A percentile compares a stretch with the other conserved stretches of the same genome.
Evolutionary conservation across 1,284 basidiomycete species (phyloP).

Genomic region (Cryptococcus hybrid): DNA sequence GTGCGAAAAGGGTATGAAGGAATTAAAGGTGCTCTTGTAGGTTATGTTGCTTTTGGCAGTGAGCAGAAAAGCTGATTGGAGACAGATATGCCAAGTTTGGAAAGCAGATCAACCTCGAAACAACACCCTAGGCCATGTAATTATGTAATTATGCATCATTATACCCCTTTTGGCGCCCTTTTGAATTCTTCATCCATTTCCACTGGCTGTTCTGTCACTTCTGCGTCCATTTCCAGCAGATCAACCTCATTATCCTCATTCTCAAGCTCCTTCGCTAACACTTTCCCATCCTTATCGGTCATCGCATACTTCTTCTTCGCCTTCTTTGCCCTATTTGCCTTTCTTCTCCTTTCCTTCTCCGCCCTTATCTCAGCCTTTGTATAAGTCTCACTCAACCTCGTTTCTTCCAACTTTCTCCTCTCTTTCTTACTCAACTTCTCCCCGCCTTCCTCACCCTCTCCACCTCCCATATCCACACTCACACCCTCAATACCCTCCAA

Average conservation of each 20-base stretch:
- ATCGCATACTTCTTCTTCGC: constrained; percentile 35
- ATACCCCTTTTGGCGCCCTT: neutral
- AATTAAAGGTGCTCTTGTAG: constrained; percentile 73
- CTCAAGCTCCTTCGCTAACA: no score
- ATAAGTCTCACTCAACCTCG: constrained; percentile 13
- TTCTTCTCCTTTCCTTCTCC: constrained; percentile 46
- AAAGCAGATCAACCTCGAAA: constrained; percentile 84
- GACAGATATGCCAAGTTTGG: constrained; percentile 83
- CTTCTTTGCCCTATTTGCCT: constrained; percentile 47
- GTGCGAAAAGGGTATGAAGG: constrained; percentile 82
- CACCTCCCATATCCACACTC: neutral
- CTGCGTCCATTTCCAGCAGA: neutral
- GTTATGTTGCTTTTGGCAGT: constrained; percentile 5
- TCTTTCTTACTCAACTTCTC: constrained; percentile 9
- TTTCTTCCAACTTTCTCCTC: constrained; percentile 24
- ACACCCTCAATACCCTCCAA: neutral
- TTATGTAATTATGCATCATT: neutral
- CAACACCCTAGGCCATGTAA: constrained; percentile 26
- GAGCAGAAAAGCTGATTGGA: neutral
- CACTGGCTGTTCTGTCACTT: neutral
- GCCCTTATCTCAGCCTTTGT: constrained; percentile 43
- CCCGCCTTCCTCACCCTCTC: neutral
- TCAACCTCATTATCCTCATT: no score
- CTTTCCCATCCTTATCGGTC: neutral
- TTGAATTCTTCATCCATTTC: neutral